Evolutionary conservation across 768 basidiomycete species (phyloP), one percentile per base, ranked within the genome.

Genomic region (Pisolithus albus): DNA sequence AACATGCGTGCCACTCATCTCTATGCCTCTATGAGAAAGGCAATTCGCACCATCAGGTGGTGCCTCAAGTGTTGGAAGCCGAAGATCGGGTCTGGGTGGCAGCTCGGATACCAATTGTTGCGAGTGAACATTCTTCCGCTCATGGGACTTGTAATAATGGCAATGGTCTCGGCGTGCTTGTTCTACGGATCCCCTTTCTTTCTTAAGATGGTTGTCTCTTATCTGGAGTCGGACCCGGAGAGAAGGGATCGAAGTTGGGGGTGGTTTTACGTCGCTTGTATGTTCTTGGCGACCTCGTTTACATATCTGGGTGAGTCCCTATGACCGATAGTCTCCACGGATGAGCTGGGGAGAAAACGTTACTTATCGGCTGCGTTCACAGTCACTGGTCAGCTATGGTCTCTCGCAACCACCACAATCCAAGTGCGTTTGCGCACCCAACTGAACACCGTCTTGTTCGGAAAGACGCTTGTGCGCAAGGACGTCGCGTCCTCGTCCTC

Each of bases 391-490:
- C 87, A 89, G 57, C 69, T 89, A 19, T 88, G 83, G 84, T 83
- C 81, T 9, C 46, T 86, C 46, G 72, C 86, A 3, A 85, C 81
- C 0, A 87, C 85, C 1, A 77, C 73, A 4, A 66, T 92, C 26
- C 85, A 90, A 70, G 80, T 82, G 46, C 77, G 83, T 28, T 65
- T 92, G 26, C 80, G 79, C 45, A 75, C 85, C 32, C 88, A 92
- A 61, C 73, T 94, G 44, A 92, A 92, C 69, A 83, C 88, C n/a
- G 77, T 84, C 50, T 73, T 94, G 5, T 93, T 88, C 64, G 81
- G 82, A 18, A 94, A 94, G 70, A 92, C 89, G 0, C 78, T 93
- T 15, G 80, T 88, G 13, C 81, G 91, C 44, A 93, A 94, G 67
- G 88, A 92, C 56, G 72, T 87, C 23, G 89, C 88, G 1, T 86